phyloP scores from a whole-genome alignment of 2,329 filamentous ascomycete genomes.

The Paraphoma sp. region DNA sequence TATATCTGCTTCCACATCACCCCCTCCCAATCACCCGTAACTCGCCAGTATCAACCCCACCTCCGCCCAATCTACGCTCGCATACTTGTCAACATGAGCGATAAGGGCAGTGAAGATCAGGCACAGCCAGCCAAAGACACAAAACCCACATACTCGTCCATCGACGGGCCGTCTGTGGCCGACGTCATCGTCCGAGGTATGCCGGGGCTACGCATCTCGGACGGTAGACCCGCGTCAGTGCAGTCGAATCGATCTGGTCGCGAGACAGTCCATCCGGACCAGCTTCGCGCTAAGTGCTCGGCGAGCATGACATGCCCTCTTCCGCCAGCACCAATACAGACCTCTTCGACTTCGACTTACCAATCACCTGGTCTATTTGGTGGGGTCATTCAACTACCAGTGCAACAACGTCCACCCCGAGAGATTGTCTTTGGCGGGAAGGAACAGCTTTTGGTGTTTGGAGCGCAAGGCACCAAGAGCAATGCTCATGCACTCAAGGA shows the following conservation, averaged over 20 bases:
- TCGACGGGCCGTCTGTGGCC: background rate
- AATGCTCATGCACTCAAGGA: background rate
- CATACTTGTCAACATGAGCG: background rate
- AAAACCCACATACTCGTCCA: background rate
- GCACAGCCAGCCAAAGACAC: background rate
- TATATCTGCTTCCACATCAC: background rate
- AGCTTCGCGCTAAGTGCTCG: background rate
- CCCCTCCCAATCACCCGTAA: background rate
- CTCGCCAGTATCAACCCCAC: background rate
- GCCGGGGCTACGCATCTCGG: background rate
- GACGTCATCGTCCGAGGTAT: background rate
- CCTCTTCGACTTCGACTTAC: background rate
- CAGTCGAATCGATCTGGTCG: background rate
- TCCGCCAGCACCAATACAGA: background rate
- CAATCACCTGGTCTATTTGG: background rate
- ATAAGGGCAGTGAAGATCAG: background rate
- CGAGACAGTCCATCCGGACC: background rate
- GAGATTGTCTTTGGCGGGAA: background rate
- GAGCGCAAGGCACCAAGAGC: no score
- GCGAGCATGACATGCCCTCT: background rate
- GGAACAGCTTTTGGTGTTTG: no score
- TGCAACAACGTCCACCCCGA: background rate
- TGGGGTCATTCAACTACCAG: background rate
- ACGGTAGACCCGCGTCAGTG: background rate
- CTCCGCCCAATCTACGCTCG: background rate